Base-by-base conservation (phyloP, 1,139 yeast genomes). In the Candida tetrigidarum region DNA sequence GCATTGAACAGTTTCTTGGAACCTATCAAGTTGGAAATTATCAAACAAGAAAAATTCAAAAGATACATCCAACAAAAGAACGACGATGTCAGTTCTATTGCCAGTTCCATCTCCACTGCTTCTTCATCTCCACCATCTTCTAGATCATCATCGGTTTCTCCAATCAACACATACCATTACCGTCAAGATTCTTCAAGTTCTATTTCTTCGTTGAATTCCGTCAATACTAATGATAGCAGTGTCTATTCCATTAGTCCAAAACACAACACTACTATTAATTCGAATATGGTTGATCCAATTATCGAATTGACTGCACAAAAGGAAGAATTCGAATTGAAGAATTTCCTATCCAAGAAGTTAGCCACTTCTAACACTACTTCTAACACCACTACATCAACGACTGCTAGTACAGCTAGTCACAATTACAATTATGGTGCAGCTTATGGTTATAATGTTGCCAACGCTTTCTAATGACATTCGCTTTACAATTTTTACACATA, bases 11-110 rank as follows among this genome's bases (percentile, higher is more conserved):
- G 71, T 49, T 78, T 84, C 69, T 70, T 84, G 53, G 81, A 78
- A 38, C 91, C 91, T 43, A 83, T 85, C 63, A 80, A 76, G 56
- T 66, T 67, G 41, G 87, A 83, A 52, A 64, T 84, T 58, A 71
- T 75, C 60, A 74, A 62, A 50, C 52, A 67, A 14, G 59, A 62
- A 50, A 70, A 69, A 62, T 59, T 73, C 69, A 66, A 68, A 51
- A 58, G 62, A 39, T 70, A 67, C 51, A 53, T 54, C 37, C 49
- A 52, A 39, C 50, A 52, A 39, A 47, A 50, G 37, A 49, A 54
- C 32, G 48, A 50, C 33, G 50, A 49, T 36, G 48, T 47, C 39
- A 45, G 34, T 14, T 10, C 29, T 23, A 32, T 19, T 45, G 42
- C 43, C 29, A 44, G 26, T 27, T 28, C 33, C 22, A 29, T 26